Conservation (phyloP, 192 early-diverging fungal genomes). For the Coemansia sp. region DNA sequence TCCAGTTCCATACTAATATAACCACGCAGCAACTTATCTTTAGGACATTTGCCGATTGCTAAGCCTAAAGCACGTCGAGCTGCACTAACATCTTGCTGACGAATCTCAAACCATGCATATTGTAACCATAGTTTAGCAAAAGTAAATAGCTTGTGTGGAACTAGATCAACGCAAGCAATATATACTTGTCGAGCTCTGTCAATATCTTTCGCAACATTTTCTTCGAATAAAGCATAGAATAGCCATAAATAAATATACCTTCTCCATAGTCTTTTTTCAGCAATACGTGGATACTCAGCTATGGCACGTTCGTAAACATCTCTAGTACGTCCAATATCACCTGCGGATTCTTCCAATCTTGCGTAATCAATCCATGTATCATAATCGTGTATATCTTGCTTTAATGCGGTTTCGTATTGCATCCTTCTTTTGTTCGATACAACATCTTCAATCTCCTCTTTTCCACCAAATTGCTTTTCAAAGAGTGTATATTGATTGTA, state of each 20-base stretch:
- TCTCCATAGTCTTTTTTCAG: conserved; percentile 93
- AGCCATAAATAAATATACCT: conserved; percentile 99
- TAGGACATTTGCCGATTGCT: conserved; percentile 83
- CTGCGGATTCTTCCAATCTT: conserved; percentile 76
- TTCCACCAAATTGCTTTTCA: conserved; percentile 93
- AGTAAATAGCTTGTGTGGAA: conserved; percentile 93
- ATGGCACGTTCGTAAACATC: conserved; percentile 96
- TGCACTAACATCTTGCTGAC: conserved; percentile 65
- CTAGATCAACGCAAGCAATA: conserved; percentile 70
- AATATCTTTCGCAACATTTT: conserved; percentile 75
- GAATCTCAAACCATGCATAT: conserved; percentile 90
- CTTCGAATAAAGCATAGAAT: conserved; percentile 95
- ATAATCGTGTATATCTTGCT: conserved; percentile 81
- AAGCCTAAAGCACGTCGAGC: conserved; percentile 81
- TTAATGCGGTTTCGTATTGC: conserved; percentile 81
- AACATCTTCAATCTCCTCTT: conserved; percentile 86
- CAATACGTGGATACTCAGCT: conserved; percentile 76
- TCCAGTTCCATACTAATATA: conserved; percentile 96
- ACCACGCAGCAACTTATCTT: conserved; percentile 89
- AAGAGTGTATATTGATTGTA: conserved; percentile 95
- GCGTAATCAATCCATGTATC: conserved; percentile 99
- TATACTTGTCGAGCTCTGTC: conserved; percentile 85
- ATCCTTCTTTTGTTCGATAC: conserved; percentile 83
- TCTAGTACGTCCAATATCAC: conserved; percentile 70
- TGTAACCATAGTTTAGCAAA: conserved; percentile 97